Conservation (phyloP, 805 yeast genomes). For the Hagleromyces aurorensis region DNA sequence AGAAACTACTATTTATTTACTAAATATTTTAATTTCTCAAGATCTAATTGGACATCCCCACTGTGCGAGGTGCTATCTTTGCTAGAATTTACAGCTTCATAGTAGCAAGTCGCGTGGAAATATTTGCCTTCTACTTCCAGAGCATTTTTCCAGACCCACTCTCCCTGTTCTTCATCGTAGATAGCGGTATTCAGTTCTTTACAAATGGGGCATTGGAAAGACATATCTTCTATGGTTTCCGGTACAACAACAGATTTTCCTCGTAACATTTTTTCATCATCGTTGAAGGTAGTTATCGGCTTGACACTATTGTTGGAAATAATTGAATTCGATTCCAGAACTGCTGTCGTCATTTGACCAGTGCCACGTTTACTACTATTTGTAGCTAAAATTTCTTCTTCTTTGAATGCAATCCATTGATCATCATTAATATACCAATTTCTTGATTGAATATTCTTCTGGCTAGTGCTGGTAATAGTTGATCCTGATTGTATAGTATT, state of each 20-base stretch:
- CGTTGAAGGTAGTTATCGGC: constrained; percentile 6
- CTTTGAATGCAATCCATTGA: constrained; percentile 69
- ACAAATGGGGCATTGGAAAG: constrained; percentile 59
- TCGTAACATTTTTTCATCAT: constrained; percentile 30
- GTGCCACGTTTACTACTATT: constrained; percentile 10
- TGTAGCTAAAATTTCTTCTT: constrained; percentile 48
- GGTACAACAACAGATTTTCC: constrained; percentile 59
- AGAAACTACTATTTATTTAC: constrained; percentile 13
- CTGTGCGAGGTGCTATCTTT: constrained; percentile 9
- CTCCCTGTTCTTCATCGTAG: constrained; percentile 67
- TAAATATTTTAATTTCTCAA: constrained; percentile 18
- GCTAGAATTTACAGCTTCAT: constrained; percentile 41
- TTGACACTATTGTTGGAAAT: constrained; percentile 1
- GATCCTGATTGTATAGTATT: constrained; percentile 8
- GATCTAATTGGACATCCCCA: constrained; percentile 15
- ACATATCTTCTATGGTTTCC: constrained; percentile 49
- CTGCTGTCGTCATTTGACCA: constrained; percentile 11
- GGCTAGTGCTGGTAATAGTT: constrained; percentile 10
- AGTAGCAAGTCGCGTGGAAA: constrained; percentile 61
- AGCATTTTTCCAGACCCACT: constrained; percentile 76
- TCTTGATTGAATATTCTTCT: constrained; percentile 54
- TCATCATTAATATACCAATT: constrained; percentile 72
- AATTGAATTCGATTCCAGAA: constrained; percentile 6
- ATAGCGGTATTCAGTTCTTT: constrained; percentile 55
- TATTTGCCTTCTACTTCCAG: constrained; percentile 41